Evolutionary conservation across 441 rosid species (phyloP), one percentile per base, ranked within the genome.

Genomic region (Geranium incanum): DNA sequence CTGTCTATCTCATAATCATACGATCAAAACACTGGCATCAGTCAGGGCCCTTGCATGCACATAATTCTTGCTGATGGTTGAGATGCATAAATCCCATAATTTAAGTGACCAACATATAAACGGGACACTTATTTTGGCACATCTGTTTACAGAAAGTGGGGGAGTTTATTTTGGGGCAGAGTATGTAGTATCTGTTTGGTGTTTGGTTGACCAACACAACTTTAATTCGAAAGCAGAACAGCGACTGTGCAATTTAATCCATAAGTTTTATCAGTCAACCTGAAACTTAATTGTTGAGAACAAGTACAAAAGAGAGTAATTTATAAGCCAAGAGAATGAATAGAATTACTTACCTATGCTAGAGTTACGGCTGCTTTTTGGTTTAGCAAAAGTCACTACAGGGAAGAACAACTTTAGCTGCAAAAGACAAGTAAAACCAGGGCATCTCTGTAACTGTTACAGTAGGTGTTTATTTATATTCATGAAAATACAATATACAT

Each of bases 291-390:
- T 64, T 6, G 1, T 52, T 7, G 37, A 57, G 23, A 60, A 70
- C 12, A 39, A 16, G 21, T 13, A 45, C 3, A 71, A 64, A 6
- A 71, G 48, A 12, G 19, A 55, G 36, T 72, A 69, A 55, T 39
- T 33, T 60, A 60, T 38, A 15, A 21, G 64, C 52, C 36, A 66
- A 36, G 9, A 36, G 68, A 18, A 36, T 1, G 45, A 19, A 72
- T 39, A 70, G 3, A 70, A 64, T 80, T 72, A 69, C 39, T 72
- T 77, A 92, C 97, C 99, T 84, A 95, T 95, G 83, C 98, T 92
- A 52, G 99, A 95, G 86, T 95, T 95, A 63, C 99, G 97, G 84
- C 99, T 95, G 83, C 98, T 92, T 84, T 91, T 92, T 33, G 99
- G 98, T 85, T 95, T 92, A 6, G 98, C 95, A 78, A 92, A 95